phyloP scores from a whole-genome alignment of 768 basidiomycete species.

The Kockovaella imperatae region DNA sequence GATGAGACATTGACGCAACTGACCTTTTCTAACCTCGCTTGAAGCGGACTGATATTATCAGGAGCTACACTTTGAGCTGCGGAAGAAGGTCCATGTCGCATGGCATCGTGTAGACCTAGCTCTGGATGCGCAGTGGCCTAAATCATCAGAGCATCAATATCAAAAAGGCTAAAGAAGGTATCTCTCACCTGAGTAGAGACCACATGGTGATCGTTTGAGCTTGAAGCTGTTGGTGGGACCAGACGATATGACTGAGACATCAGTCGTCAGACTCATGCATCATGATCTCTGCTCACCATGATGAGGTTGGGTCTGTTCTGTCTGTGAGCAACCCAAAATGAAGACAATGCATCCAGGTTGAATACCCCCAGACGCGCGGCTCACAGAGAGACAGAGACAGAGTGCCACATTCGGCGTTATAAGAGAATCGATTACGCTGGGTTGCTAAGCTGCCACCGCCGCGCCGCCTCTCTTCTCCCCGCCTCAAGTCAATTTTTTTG shows the following conservation, averaged over 20 bases:
- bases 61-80: conserved; percentile 67
- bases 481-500: not conserved
- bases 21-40: conserved; percentile 70
- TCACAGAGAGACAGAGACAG: not conserved
- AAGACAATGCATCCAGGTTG: not conserved
- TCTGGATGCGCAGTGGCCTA: conserved; percentile 45
- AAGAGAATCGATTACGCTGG: not conserved
- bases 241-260: conserved; percentile 11
- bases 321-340: too few species aligned
- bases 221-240: conserved; percentile 22
- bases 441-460: not conserved
- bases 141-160: not conserved
- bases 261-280: not conserved
- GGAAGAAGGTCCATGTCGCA: conserved; percentile 74
- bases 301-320: too few species aligned
- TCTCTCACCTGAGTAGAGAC: conserved; percentile 34
- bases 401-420: conserved; percentile 11
- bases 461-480: not conserved
- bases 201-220: conserved; percentile 22
- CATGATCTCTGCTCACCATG: conserved; percentile 4
- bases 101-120: conserved; percentile 78
- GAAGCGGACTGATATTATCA: conserved; percentile 51
- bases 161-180: not conserved
- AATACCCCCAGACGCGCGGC: not conserved
- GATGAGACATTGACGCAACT: conserved; percentile 27